Percentiles rank a stretch among this genome's conserved stretches.
Conservation (phyloP, 2,329 filamentous ascomycete species). For the Verticillium albo-atrum region DNA sequence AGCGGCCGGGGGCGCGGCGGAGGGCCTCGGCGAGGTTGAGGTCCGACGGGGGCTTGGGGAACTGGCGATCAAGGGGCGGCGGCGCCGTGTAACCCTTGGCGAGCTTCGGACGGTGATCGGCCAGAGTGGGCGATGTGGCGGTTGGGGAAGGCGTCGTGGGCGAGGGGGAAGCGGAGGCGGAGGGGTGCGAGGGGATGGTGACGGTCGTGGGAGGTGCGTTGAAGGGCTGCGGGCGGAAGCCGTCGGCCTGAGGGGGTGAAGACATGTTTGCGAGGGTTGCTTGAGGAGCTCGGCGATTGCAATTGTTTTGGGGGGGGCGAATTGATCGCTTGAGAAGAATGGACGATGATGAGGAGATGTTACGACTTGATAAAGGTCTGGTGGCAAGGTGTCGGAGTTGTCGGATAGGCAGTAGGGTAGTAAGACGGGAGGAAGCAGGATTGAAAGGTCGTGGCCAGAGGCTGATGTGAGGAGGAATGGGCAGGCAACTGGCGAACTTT, state of each 20-base stretch:
- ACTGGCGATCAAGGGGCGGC: conserved; percentile 27
- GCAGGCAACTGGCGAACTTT: background rate
- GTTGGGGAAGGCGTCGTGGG: conserved; percentile 5
- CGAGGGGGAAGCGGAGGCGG: conserved; percentile 1
- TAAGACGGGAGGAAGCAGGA: background rate
- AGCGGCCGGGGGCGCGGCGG: conserved; percentile 36
- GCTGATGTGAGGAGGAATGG: background rate
- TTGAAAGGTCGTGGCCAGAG: background rate
- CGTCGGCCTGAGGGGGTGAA: background rate
- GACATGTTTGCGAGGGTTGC: background rate
- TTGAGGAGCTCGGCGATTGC: background rate
- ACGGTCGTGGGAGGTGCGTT: conserved; percentile 1
- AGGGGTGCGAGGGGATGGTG: conserved; percentile 9
- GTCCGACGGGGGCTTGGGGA: conserved; percentile 33
- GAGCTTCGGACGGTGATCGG: background rate
- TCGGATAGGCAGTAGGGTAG: background rate
- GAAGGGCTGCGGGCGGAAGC: background rate
- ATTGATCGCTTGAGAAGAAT: background rate
- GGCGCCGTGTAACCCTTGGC: conserved; percentile 24
- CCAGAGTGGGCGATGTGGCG: conserved; percentile 6
- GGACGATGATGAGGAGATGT: background rate
- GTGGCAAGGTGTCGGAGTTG: background rate
- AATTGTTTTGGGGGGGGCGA: background rate
- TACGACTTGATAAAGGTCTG: background rate
- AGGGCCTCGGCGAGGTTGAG: conserved; percentile 39